Evolutionary conservation across 805 yeast species (phyloP).

Genomic region (Maudiozyma barnettii): DNA sequence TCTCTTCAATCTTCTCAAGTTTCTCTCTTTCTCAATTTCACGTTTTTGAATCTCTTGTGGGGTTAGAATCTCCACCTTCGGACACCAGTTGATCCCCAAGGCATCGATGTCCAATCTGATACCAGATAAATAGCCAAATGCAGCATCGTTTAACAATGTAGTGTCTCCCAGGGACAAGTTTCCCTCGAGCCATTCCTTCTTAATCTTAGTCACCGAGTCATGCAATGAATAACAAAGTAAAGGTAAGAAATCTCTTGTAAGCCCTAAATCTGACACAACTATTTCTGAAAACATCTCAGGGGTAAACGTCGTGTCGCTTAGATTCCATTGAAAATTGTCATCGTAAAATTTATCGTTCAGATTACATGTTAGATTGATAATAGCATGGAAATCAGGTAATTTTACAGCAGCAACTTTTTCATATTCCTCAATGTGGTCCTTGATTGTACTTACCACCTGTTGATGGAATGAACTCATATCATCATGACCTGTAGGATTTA

Average conservation of each 20-base stretch:
- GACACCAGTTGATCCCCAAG: constrained; percentile 78
- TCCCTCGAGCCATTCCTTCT: constrained; percentile 74
- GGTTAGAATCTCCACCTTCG: constrained; percentile 73
- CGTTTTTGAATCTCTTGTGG: constrained; percentile 92
- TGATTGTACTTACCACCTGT: constrained; percentile 60
- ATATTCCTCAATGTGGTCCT: constrained; percentile 72
- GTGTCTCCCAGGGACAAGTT: constrained; percentile 33
- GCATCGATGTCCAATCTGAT: constrained; percentile 65
- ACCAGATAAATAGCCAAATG: constrained; percentile 54
- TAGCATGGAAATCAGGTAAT: constrained; percentile 66
- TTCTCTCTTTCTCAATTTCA: constrained; percentile 90
- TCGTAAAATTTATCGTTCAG: constrained; percentile 76
- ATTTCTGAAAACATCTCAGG: constrained; percentile 80
- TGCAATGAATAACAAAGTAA: constrained; percentile 83
- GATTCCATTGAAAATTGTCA: constrained; percentile 93
- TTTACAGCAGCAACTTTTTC: constrained; percentile 47
- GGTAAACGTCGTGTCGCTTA: constrained; percentile 41
- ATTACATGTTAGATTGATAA: constrained; percentile 73
- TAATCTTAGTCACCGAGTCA: constrained; percentile 66
- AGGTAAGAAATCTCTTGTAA: constrained; percentile 76
- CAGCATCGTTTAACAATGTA: constrained; percentile 44
- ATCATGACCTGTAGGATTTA: constrained; percentile 49
- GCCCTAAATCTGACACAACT: constrained; percentile 77
- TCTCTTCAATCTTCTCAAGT: constrained; percentile 82
- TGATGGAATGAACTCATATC: constrained; percentile 34